Evolutionary conservation across 192 early-diverging fungal species (phyloP).

Genomic region (Podila clonocystis): DNA sequence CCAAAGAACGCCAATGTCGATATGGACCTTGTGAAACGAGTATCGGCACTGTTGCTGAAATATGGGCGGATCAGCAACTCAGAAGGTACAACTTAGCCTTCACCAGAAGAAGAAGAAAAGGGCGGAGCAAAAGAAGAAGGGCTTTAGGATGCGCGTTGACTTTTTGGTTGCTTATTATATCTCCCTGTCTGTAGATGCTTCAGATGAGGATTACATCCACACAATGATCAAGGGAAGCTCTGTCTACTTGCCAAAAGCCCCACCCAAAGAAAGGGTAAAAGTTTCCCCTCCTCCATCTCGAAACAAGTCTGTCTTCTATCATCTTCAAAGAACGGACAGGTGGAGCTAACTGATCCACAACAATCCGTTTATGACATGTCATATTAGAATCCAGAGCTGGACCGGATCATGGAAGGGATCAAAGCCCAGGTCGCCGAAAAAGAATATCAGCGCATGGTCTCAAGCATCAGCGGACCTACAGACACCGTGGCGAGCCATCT

Average conservation of each 20-base stretch:
- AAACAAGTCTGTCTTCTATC: not conserved
- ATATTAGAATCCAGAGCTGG: slow-evolving; percentile 36
- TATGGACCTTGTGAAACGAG: slow-evolving; percentile 25
- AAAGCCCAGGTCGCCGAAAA: slow-evolving; percentile 36
- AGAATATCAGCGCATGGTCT: slow-evolving; percentile 40
- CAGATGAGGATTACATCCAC: slow-evolving; percentile 36
- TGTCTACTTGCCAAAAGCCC: slow-evolving; percentile 31
- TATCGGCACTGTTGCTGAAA: slow-evolving; percentile 27
- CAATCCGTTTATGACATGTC: not conserved
- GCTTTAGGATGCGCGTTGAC: not conserved
- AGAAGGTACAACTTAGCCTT: not conserved
- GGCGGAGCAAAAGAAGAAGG: not conserved
- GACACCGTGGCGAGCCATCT: slow-evolving; percentile 13
- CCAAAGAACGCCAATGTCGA: slow-evolving; percentile 8
- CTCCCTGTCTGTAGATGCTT: not conserved
- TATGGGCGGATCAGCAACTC: not conserved
- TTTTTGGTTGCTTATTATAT: not conserved
- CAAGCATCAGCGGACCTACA: slow-evolving; percentile 10
- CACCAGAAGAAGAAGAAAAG: too few relatives aligned
- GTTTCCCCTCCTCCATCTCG: not conserved
- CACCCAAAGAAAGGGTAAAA: slow-evolving; percentile 40
- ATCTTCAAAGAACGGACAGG: not conserved
- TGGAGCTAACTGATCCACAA: not conserved
- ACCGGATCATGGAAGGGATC: slow-evolving; percentile 29
- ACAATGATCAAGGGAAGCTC: slow-evolving; percentile 34